Evolutionary conservation across 192 early-diverging fungal genomes (phyloP).

Genomic region (Rhizophlyctis rosea): DNA sequence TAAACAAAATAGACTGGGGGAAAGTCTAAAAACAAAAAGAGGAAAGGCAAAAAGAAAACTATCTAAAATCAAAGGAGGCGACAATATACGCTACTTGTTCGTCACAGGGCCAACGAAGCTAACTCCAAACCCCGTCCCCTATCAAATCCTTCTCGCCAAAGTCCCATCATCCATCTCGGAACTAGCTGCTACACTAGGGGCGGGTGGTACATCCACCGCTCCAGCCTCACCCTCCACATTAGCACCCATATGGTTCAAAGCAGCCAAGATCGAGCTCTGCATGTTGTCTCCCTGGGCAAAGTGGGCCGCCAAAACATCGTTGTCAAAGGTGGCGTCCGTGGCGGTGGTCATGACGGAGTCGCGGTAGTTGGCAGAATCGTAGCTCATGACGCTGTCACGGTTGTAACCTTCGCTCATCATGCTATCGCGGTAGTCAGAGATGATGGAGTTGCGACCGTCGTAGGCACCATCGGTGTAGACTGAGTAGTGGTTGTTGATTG

Average conservation of each 20-base stretch:
- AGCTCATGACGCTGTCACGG: background rate
- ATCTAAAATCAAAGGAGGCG: no score
- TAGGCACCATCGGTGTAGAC: background rate
- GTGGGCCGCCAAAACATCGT: background rate
- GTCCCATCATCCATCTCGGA: no score
- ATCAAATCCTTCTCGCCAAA: no score
- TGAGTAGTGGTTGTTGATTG: background rate
- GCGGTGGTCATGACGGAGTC: background rate
- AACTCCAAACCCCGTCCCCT: no score
- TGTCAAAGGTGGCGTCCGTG: background rate
- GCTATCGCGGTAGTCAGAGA: background rate
- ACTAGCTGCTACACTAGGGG: no score
- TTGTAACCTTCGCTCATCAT: background rate
- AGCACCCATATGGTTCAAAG: conserved; percentile 1
- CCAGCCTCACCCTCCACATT: no score
- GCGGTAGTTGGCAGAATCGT: background rate
- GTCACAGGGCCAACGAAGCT: no score
- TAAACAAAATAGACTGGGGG: no score
- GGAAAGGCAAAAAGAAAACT: no score
- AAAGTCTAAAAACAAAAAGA: no score
- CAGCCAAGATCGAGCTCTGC: conserved; percentile 1
- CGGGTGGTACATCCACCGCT: no score
- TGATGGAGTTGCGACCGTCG: background rate
- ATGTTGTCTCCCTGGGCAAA: background rate
- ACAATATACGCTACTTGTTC: no score